A percentile compares a stretch with the other conserved stretches of the same genome.
These are phyloP conservation scores for Pseudopithomyces chartarum DNA, from an alignment of 2,329 filamentous ascomycete species.

Conservation along the genomic window DNA sequence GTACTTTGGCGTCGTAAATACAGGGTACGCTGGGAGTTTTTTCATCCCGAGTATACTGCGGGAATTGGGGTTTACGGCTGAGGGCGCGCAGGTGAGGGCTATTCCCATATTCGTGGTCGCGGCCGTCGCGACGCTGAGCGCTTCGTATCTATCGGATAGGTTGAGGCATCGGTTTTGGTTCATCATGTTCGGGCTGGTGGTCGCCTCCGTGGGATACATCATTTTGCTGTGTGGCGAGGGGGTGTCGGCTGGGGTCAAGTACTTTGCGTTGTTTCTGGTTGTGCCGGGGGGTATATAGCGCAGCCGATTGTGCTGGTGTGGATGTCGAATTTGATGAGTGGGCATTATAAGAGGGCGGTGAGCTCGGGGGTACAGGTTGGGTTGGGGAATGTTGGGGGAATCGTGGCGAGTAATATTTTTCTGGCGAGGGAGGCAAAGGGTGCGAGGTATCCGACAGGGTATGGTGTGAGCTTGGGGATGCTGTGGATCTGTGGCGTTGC, in stretches of 20 bases:
- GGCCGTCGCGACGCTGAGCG: conserved; percentile 38
- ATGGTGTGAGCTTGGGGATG: conserved; percentile 55
- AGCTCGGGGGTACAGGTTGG: conserved; percentile 53
- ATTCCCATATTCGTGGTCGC: conserved; percentile 49
- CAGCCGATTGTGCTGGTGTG: conserved; percentile 62
- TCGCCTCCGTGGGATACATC: conserved; percentile 60
- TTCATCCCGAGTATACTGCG: conserved; percentile 49
- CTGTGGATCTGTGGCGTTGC: conserved; percentile 54
- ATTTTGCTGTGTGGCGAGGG: conserved; percentile 56
- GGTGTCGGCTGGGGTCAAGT: conserved; percentile 54
- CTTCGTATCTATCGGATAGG: conserved; percentile 55
- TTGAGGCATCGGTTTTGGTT: conserved; percentile 60
- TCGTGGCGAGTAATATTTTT: conserved; percentile 58
- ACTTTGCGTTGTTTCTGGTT: conserved; percentile 62
- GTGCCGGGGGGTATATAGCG: conserved; percentile 60
- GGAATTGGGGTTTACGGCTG: conserved; percentile 46
- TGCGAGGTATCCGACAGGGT: conserved; percentile 56
- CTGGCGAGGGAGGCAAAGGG: conserved; percentile 44
- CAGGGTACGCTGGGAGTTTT: conserved; percentile 52
- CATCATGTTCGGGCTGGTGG: conserved; percentile 53
- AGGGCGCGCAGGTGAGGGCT: conserved; percentile 42
- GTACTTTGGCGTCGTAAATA: conserved; percentile 47
- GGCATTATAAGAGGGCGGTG: conserved; percentile 63
- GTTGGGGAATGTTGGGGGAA: conserved; percentile 57
- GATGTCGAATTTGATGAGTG: conserved; percentile 62